Base-by-base conservation (phyloP, 306 rosid genomes). In the Dalbergia cultrata region DNA sequence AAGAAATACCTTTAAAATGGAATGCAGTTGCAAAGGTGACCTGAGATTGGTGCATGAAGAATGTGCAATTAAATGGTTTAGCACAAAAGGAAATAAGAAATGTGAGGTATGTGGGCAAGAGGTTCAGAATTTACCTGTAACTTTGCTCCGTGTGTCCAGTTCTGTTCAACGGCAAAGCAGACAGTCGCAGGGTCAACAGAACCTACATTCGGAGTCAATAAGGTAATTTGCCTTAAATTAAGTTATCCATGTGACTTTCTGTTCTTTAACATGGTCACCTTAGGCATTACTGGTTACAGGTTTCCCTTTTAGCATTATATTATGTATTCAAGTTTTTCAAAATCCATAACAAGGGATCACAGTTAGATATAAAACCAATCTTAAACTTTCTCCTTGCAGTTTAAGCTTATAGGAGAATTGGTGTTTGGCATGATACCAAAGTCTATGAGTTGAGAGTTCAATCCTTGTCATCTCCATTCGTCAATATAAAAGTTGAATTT, bases 1-100 rank as follows among this genome's bases (percentile, higher is more conserved):
- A 88, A 84, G 89, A 75, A 95, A 93, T 82, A 95, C 99, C 6
- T 90, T 95, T 37, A 95, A 93, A 91, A 90, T 95, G 98, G 99
- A 95, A 87, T 95, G 99, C 86, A 83, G 92, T 80, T 95, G 99
- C 90, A 95, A 95, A 85, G 99, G 99, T 77, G 97, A 84, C 81
- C 93, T 95, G 75, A 90, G 87, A 77, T 90, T 95, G 83, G 90
- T 90, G 59, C 99, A 95, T 81, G 95, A 89, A 87, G 91, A 90
- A 78, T 95, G 99, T 85, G 87, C 89, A 59, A 85, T 93, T 58
- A 89, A 88, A 88, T 95, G 99, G 98, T 93, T 95, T 84, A 93
- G 82, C 86, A 81, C 83, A 44, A 95, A 84, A 85, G 98, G 99
- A 79, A 93, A 86, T 90, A 95, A 87, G 89, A 87, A 74, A 67